Conservation (phyloP, 345 rosid genomes). For the Syzygium jambos region DNA sequence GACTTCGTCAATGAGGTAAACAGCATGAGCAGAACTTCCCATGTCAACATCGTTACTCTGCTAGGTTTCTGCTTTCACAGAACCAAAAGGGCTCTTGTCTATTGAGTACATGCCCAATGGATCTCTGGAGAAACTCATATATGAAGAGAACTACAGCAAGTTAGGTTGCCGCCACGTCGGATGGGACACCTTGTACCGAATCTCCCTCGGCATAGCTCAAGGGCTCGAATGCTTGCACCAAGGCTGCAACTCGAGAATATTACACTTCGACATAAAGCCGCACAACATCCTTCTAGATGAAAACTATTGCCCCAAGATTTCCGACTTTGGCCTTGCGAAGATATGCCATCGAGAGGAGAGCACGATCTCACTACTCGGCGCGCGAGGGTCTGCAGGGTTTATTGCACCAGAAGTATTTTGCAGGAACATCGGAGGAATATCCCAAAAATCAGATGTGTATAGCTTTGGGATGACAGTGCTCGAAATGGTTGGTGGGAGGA, state of each 20-base stretch:
- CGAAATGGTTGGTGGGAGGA: too few species aligned
- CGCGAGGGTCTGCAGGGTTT: conserved; percentile 25
- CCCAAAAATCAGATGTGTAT: too few species aligned
- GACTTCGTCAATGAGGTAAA: conserved; percentile 38
- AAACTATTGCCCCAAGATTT: conserved; percentile 1
- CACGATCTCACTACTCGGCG: conserved; percentile 8
- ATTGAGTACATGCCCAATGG: conserved; percentile 23
- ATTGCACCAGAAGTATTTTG: conserved; percentile 4
- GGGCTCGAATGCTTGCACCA: too few species aligned
- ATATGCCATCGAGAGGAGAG: conserved; percentile 14
- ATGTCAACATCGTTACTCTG: conserved; percentile 23
- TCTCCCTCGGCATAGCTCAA: conserved; percentile 1
- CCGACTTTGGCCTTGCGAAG: conserved; percentile 1
- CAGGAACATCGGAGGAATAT: too few species aligned
- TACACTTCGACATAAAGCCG: neutral
- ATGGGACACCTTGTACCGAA: conserved; percentile 13
- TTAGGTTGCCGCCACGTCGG: neutral
- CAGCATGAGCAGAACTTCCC: conserved; percentile 44
- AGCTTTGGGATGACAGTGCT: too few species aligned
- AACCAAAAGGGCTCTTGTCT: conserved; percentile 11
- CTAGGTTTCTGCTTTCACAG: conserved; percentile 17
- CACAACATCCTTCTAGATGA: conserved; percentile 8
- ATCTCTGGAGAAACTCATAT: conserved; percentile 26
- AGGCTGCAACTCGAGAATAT: too few species aligned
- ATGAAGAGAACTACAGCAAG: too few species aligned